Evolutionary conservation across 352 stramenopile genomes (phyloP).

Genomic region (Phytopythium delawarense): DNA sequence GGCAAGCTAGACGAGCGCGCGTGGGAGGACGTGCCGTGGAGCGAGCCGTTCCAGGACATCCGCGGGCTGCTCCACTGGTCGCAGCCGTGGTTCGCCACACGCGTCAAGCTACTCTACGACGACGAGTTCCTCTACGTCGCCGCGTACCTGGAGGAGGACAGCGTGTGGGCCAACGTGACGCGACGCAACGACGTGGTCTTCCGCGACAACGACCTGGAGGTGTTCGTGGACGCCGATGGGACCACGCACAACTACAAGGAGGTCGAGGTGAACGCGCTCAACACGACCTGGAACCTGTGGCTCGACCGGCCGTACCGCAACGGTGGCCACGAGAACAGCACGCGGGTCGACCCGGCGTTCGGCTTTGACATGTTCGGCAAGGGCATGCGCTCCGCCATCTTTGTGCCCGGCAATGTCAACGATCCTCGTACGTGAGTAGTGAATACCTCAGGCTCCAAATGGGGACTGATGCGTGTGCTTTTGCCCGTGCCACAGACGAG

Average conservation of each 20-base stretch:
- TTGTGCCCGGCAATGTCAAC: constrained; percentile 58
- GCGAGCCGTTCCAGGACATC: constrained; percentile 67
- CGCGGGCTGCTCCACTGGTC: constrained; percentile 43
- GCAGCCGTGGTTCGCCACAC: constrained; percentile 68
- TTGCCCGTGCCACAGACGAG: constrained; percentile 14
- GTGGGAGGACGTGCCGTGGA: constrained; percentile 57
- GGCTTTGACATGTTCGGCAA: constrained; percentile 67
- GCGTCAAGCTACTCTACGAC: constrained; percentile 77
- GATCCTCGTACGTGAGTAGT: constrained; percentile 29
- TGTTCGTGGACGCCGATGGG: constrained; percentile 82
- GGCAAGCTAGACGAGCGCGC: constrained; percentile 51
- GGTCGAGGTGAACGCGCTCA: constrained; percentile 87
- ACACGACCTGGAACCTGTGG: constrained; percentile 88
- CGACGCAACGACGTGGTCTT: constrained; percentile 69
- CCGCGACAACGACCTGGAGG: constrained; percentile 90
- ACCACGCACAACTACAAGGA: constrained; percentile 89
- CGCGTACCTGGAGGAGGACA: constrained; percentile 58
- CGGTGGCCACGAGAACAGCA: constrained; percentile 79
- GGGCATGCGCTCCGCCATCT: constrained; percentile 44
- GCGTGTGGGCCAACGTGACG: constrained; percentile 67
- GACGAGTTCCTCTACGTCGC: constrained; percentile 66
- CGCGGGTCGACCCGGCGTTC: constrained; percentile 51
- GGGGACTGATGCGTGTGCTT: neutral
- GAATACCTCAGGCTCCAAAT: neutral
- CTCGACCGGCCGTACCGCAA: constrained; percentile 85